These are phyloP conservation scores for Aspergillus puulaauensis DNA, from an alignment of 2,329 filamentous ascomycete species.

Conservation along the genomic window DNA sequence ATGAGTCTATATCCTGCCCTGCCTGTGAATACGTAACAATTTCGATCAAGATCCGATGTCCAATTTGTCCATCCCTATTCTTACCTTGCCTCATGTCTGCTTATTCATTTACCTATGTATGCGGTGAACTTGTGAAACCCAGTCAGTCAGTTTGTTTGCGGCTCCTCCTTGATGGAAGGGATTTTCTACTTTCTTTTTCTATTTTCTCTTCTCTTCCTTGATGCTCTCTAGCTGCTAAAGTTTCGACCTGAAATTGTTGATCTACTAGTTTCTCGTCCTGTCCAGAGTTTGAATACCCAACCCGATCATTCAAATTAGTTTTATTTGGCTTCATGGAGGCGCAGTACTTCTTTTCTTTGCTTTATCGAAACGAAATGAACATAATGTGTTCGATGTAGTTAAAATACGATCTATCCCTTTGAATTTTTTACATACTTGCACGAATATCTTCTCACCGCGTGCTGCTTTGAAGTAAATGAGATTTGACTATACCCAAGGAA, in stretches of 20 bases:
- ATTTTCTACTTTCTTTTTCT: background rate
- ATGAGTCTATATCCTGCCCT: background rate
- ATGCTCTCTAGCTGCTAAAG: background rate
- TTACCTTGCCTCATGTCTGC: background rate
- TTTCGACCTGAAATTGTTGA: background rate
- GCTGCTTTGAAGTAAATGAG: background rate
- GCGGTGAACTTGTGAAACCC: background rate
- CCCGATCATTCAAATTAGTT: background rate
- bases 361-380: background rate
- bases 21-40: background rate
- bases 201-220: background rate
- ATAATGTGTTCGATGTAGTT: background rate
- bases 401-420: background rate
- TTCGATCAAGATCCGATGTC: background rate
- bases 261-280: background rate
- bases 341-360: background rate
- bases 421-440: background rate
- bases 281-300: background rate
- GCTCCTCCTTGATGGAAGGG: conserved; percentile 3
- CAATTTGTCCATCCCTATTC: conserved; percentile 6
- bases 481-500: background rate
- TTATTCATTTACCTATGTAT: background rate
- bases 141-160: background rate
- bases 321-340: background rate
- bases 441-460: too few species aligned